Conservation (phyloP, 2,329 filamentous ascomycete genomes). For the Colletotrichum navitas region DNA sequence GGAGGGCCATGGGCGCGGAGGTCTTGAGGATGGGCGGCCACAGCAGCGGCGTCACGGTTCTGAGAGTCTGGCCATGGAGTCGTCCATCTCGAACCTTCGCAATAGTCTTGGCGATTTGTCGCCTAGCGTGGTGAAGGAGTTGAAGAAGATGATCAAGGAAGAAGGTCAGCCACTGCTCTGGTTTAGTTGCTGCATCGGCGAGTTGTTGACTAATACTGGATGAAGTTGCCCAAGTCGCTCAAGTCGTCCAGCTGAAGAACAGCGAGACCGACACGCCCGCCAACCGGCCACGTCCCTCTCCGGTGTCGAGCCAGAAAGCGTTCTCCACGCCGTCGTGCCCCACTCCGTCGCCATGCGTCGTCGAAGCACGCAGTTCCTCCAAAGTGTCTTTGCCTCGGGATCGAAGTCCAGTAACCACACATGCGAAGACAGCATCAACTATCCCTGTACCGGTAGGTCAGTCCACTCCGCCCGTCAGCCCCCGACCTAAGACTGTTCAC, state of each 20-base stretch:
- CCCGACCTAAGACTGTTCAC: conserved; percentile 23
- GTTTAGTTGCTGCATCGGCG: background rate
- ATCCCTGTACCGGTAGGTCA: conserved; percentile 1
- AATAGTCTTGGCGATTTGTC: conserved; percentile 35
- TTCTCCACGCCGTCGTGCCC: conserved; percentile 22
- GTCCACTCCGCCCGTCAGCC: conserved; percentile 22
- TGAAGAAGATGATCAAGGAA: conserved; percentile 45
- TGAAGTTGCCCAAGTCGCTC: conserved; percentile 30
- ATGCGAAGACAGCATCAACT: background rate
- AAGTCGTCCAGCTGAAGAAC: conserved; percentile 30
- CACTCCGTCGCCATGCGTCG: conserved; percentile 19
- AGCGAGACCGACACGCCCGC: conserved; percentile 16
- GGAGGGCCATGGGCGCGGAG: conserved; percentile 1
- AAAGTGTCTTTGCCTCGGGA: conserved; percentile 26
- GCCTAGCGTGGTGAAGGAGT: conserved; percentile 42
- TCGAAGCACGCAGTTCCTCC: background rate
- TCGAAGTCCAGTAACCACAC: conserved; percentile 10
- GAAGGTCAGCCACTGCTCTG: conserved; percentile 32
- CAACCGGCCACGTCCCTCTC: conserved; percentile 7
- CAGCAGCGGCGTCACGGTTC: conserved; percentile 2
- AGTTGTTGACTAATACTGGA: conserved; percentile 12
- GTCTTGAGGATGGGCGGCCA: background rate
- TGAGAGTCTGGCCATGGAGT: background rate
- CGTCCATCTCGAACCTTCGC: conserved; percentile 17
- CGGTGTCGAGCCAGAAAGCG: conserved; percentile 21